A percentile compares a stretch with the other conserved stretches of the same genome.
These are phyloP conservation scores for Saccharomycopsis capsularis DNA, from an alignment of 805 yeast genomes.

Conservation along the genomic window DNA sequence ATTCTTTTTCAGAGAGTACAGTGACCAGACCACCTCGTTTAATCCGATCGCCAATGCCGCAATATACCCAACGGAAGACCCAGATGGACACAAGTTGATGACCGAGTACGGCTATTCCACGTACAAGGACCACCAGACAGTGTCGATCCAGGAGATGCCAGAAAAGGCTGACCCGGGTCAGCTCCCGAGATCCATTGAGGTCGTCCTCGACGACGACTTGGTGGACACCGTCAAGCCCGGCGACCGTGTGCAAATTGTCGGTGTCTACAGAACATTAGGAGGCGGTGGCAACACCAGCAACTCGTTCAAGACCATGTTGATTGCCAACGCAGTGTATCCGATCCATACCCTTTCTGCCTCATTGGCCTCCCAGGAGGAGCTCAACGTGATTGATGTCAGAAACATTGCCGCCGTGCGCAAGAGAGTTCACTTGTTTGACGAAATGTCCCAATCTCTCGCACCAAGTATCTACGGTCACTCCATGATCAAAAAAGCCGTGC, in stretches of 20 bases:
- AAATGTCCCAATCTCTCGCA: constrained; percentile 80
- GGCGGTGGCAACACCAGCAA: constrained; percentile 52
- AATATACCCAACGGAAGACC: constrained; percentile 86
- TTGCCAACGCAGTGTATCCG: constrained; percentile 86
- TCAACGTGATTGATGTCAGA: constrained; percentile 78
- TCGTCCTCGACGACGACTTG: constrained; percentile 88
- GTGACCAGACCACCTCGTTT: constrained; percentile 87
- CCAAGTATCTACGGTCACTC: constrained; percentile 95
- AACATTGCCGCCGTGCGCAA: constrained; percentile 76
- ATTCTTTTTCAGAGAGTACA: constrained; percentile 85
- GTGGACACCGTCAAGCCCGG: constrained; percentile 94
- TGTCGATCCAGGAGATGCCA: constrained; percentile 95
- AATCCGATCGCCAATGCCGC: constrained; percentile 79
- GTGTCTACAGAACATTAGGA: constrained; percentile 88
- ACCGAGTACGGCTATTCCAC: constrained; percentile 93
- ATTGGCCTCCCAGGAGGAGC: constrained; percentile 59
- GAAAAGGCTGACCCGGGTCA: constrained; percentile 98
- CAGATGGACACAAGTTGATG: constrained; percentile 78
- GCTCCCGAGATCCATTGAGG: constrained; percentile 86
- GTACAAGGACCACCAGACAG: constrained; percentile 88
- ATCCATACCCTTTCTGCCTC: constrained; percentile 84
- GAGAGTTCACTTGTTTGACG: constrained; percentile 64
- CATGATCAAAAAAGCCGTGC: constrained; percentile 81
- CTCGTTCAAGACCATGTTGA: constrained; percentile 71
- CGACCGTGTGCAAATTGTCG: constrained; percentile 89